Evolutionary conservation across 106 monocot genomes (phyloP).

Genomic region (Narthecium ossifragum): DNA sequence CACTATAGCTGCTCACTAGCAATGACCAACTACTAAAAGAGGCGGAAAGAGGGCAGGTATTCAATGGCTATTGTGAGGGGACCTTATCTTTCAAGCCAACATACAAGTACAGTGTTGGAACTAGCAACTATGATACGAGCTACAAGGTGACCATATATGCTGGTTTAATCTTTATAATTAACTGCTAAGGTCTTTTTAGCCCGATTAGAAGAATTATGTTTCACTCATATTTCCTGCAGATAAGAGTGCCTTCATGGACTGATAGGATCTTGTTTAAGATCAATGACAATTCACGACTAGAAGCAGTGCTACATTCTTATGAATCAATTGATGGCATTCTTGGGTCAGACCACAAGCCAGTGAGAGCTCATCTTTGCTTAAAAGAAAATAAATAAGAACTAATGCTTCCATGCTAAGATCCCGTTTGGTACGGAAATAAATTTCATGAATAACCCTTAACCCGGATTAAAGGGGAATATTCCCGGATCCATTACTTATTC

Average conservation of each 20-base stretch:
- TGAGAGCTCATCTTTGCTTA: slow-evolving; percentile 48
- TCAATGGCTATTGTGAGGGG: slow-evolving; percentile 52
- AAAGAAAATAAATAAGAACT: slow-evolving; percentile 9
- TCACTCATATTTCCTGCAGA: slow-evolving; percentile 10
- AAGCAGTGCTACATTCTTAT: slow-evolving; percentile 30
- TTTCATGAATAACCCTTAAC: no score
- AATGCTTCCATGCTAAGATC: no score
- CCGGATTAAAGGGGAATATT: no score
- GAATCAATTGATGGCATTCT: slow-evolving; percentile 18
- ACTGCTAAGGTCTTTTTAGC: no score
- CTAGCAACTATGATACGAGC: slow-evolving; percentile 46
- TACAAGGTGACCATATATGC: slow-evolving; percentile 43
- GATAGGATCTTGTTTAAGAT: slow-evolving; percentile 58
- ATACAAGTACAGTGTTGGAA: slow-evolving; percentile 49
- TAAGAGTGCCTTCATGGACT: slow-evolving; percentile 60
- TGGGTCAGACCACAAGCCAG: slow-evolving; percentile 46
- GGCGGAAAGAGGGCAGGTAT: slow-evolving; percentile 45
- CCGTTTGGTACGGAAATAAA: no score
- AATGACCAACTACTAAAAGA: slow-evolving; percentile 50
- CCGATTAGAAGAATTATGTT: not conserved
- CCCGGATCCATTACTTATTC: no score
- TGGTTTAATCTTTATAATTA: no score
- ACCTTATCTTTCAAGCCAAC: slow-evolving; percentile 50
- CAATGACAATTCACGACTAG: slow-evolving; percentile 21
- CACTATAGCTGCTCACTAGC: slow-evolving; percentile 21